Evolutionary conservation across 345 rosid species (phyloP), one percentile per base, ranked within the genome.

Genomic region (Eucalyptus melliodora): DNA sequence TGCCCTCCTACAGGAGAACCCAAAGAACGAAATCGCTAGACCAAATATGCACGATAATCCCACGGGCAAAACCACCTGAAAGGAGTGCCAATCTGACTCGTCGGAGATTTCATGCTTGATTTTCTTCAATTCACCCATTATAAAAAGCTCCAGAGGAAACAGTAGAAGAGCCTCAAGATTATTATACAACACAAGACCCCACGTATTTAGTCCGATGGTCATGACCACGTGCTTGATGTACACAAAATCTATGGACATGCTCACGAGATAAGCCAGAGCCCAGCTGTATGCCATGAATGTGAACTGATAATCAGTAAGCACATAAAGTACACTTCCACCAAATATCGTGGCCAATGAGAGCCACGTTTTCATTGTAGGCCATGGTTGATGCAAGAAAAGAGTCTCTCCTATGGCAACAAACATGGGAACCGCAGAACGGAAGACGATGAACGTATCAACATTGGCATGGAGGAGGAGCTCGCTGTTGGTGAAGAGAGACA

Each of bases 211-310:
- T 11, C 99, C 97, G 47, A 97, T 96, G 53, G 99, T 98, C 99
- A 97, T 97, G 6, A 98, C 99, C 49, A 97, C 99, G 86, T 98
- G 99, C 96, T 98, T 98, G 88, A 98, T 98, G 92, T 97, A 98
- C 55, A 98, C 99, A 90, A 98, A 98, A 90, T 98, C 99, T n/a
- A 98, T 93, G 3, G 99, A 91, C 99, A 98, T 98, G 90, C 99
- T 96, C 86, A 98, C 92, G 9, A 97, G 91, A 92, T 98, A 98
- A 87, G 99, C 98, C 4, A 95, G 88, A 72, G 99, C 99, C 99
- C 99, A 98, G 69, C 94, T 93, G 89, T 98, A 98, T 1, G 99
- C 99, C 31, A 94, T 94, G 37, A 97, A 49, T 0, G 98, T 96
- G 93, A 98, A 98, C 91, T 97, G 97, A 88, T 95, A 95, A 93